A percentile compares a stretch with the other conserved stretches of the same genome.
These are phyloP conservation scores for Hygrophila difformis DNA, from an alignment of 257 asterid species.

Conservation along the genomic window DNA sequence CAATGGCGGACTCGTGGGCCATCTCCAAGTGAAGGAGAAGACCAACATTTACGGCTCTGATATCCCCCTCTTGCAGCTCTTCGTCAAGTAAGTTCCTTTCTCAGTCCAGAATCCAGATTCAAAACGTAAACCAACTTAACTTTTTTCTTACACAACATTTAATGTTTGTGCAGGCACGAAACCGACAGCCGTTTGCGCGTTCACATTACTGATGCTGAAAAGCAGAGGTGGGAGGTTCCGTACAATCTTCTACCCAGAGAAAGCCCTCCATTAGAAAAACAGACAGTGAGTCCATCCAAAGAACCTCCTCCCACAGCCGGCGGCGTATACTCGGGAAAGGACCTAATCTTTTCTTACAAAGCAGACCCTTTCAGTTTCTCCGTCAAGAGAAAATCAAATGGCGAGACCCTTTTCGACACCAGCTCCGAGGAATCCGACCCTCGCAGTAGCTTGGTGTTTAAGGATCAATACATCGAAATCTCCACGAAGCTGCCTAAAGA, in stretches of 20 bases:
- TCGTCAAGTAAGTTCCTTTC: constrained; percentile 48
- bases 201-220: constrained; percentile 75
- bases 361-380: constrained; percentile 74
- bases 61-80: constrained; percentile 76
- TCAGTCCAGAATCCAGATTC: too few relatives aligned
- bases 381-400: constrained; percentile 68
- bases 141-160: neutral
- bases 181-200: constrained; percentile 64
- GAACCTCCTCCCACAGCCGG: constrained; percentile 14
- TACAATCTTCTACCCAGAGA: constrained; percentile 72
- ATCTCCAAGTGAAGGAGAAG: constrained; percentile 68
- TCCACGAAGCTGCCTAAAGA: constrained; percentile 72
- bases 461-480: constrained; percentile 87
- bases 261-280: constrained; percentile 30
- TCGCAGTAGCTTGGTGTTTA: constrained; percentile 49
- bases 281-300: constrained; percentile 22
- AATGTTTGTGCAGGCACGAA: constrained; percentile 52
- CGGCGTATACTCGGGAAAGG: constrained; percentile 45
- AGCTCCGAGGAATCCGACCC: constrained; percentile 46
- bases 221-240: constrained; percentile 92
- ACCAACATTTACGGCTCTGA: constrained; percentile 71
- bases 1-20: constrained; percentile 71
- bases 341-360: constrained; percentile 51
- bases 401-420: constrained; percentile 65
- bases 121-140: too few relatives aligned